Evolutionary conservation across 805 yeast genomes (phyloP).

Genomic region (Spathaspora arborariae): DNA sequence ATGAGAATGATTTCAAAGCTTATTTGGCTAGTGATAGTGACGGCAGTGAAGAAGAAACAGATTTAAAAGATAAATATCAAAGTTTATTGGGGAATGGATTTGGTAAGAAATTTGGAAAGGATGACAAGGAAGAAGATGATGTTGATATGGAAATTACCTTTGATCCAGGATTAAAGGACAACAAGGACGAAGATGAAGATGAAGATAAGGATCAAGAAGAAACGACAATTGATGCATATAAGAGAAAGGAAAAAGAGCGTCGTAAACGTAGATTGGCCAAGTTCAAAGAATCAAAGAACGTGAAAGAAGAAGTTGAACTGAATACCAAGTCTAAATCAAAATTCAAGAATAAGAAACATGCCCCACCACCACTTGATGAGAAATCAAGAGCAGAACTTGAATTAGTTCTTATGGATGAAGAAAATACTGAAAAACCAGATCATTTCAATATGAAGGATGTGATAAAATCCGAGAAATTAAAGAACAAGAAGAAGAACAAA

Average conservation of each 20-base stretch:
- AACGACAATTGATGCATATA: constrained; percentile 73
- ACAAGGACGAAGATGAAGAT: constrained; percentile 29
- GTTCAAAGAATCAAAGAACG: constrained; percentile 49
- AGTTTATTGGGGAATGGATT: constrained; percentile 48
- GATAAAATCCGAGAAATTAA: constrained; percentile 67
- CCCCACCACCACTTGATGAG: constrained; percentile 15
- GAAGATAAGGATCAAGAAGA: constrained; percentile 49
- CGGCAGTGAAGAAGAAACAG: constrained; percentile 27
- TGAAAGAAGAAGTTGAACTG: constrained; percentile 13
- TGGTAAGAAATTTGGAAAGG: constrained; percentile 21
- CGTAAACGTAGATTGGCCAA: constrained; percentile 79
- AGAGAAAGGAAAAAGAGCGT: constrained; percentile 89
- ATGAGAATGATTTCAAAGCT: constrained; percentile 88
- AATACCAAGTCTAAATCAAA: constrained; percentile 12
- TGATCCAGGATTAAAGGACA: constrained; percentile 73
- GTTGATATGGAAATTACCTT: constrained; percentile 95
- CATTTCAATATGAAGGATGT: constrained; percentile 82
- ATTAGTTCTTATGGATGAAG: constrained; percentile 58
- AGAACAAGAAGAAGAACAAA: constrained; percentile 44
- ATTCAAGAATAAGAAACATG: constrained; percentile 17
- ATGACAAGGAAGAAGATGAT: constrained; percentile 51
- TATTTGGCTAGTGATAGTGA: constrained; percentile 62
- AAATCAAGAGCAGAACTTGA: constrained; percentile 63
- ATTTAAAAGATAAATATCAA: constrained; percentile 56
- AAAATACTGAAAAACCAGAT: constrained; percentile 32